A percentile compares a stretch with the other conserved stretches of the same genome.
These are phyloP conservation scores for Herpetomonas samuelpessoai DNA, from an alignment of 208 protist genomes.

Conservation along the genomic window DNA sequence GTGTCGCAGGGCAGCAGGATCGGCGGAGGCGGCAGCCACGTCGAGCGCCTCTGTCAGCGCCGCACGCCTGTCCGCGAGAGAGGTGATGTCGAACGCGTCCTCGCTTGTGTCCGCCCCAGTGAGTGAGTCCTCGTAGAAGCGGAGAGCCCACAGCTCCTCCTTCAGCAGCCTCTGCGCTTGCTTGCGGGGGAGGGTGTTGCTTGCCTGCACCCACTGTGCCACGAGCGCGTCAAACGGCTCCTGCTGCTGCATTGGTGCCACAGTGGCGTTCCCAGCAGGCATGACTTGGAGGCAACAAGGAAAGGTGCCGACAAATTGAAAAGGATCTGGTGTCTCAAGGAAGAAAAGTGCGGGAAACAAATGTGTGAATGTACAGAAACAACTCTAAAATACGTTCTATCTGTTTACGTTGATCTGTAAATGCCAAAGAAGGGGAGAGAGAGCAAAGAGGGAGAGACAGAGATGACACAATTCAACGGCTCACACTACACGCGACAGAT, in stretches of 20 bases:
- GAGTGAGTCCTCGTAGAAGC: neutral
- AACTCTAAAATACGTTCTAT: too few species aligned
- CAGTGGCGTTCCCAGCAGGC: neutral
- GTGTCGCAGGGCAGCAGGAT: conserved; percentile 18
- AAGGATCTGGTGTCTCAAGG: too few species aligned
- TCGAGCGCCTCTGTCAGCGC: conserved; percentile 17
- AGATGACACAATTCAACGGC: too few species aligned
- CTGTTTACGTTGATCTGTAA: too few species aligned
- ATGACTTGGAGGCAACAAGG: neutral
- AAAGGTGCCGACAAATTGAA: neutral
- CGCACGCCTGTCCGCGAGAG: conserved; percentile 5
- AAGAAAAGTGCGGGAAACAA: too few species aligned
- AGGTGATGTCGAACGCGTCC: conserved; percentile 1
- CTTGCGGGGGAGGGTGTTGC: conserved; percentile 17
- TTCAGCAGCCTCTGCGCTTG: conserved; percentile 24
- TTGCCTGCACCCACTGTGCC: conserved; percentile 26
- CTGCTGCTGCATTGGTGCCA: neutral
- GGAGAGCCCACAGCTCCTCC: conserved; percentile 4
- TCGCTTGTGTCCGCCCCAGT: neutral
- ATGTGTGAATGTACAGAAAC: too few species aligned
- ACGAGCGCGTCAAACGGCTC: conserved; percentile 31
- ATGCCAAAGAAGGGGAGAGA: too few species aligned
- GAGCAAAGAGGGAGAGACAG: too few species aligned
- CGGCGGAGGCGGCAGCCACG: conserved; percentile 8
- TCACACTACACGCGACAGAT: too few species aligned